Conservation (phyloP, 768 basidiomycete genomes). For the Candolleomyces efflorescens region DNA sequence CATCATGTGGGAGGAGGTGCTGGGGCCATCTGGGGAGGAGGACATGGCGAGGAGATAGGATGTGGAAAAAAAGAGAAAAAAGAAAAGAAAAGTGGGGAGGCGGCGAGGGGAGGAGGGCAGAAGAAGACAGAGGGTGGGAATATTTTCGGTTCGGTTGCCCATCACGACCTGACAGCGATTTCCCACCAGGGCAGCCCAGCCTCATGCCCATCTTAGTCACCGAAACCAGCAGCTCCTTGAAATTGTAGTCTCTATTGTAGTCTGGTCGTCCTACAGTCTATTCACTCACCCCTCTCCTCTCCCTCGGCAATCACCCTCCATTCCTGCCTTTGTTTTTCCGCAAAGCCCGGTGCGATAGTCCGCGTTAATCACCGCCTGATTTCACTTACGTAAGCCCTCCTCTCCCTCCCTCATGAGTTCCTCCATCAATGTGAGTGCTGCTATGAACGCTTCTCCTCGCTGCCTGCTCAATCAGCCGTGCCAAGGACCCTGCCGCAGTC, state of each 20-base stretch:
- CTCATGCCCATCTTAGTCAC: conserved; percentile 23
- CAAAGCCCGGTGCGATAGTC: neutral
- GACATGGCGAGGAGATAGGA: conserved; percentile 33
- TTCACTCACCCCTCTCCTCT: neutral
- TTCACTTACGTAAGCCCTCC: too few species aligned
- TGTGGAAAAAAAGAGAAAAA: conserved; percentile 46
- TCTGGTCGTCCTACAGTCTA: too few species aligned
- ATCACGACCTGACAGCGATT: conserved; percentile 27
- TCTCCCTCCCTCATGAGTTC: conserved; percentile 29
- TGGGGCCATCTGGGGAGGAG: conserved; percentile 39
- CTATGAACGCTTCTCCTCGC: neutral
- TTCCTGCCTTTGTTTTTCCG: neutral
- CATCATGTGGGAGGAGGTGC: conserved; percentile 92
- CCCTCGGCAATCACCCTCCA: too few species aligned
- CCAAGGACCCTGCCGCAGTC: conserved; percentile 62
- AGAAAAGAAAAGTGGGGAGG: conserved; percentile 23
- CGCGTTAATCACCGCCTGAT: neutral
- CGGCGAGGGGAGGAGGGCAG: conserved; percentile 22
- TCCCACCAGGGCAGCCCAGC: conserved; percentile 34
- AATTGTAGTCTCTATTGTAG: too few species aligned
- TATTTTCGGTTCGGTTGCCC: conserved; percentile 35
- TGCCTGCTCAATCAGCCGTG: neutral
- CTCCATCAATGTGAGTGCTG: conserved; percentile 59
- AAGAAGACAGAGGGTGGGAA: conserved; percentile 31
- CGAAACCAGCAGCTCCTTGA: neutral